phyloP scores from a whole-genome alignment of 768 basidiomycete species.

The Exidia glandulosa region DNA sequence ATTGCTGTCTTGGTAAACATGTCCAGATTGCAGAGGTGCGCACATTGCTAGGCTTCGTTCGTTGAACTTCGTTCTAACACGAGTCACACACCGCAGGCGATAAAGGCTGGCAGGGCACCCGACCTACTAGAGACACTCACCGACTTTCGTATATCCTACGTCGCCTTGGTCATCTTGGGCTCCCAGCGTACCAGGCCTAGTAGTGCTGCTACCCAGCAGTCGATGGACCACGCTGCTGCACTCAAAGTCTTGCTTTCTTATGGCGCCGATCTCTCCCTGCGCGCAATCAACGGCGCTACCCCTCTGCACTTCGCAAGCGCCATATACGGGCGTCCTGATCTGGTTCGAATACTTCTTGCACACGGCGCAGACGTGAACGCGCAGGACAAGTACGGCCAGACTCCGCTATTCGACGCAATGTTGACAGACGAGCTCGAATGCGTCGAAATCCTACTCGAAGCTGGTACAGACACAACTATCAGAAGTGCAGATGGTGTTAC shows the following conservation, averaged over 20 bases:
- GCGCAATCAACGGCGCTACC: constrained; percentile 38
- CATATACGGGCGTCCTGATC: constrained; percentile 14
- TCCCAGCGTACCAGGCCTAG: neutral
- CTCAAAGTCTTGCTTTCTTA: constrained; percentile 22
- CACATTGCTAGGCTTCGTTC: no score
- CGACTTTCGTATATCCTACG: neutral
- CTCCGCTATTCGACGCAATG: constrained; percentile 3
- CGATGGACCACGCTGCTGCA: neutral
- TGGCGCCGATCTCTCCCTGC: constrained; percentile 29
- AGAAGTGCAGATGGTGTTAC: constrained; percentile 28
- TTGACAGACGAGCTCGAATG: constrained; percentile 12
- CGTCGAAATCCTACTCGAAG: constrained; percentile 40
- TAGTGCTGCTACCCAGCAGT: neutral
- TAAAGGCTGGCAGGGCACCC: neutral
- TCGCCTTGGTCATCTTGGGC: neutral
- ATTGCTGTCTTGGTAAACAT: neutral
- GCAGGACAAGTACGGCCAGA: constrained; percentile 37
- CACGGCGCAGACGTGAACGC: constrained; percentile 38
- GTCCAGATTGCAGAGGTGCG: no score
- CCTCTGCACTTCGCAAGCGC: constrained; percentile 38
- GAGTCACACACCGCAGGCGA: neutral
- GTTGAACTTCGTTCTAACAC: no score
- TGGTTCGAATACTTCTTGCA: constrained; percentile 31
- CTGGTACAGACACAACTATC: constrained; percentile 33
- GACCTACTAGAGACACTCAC: neutral